Conservation (phyloP, 164 flowering plant genomes). For the Akebia trifoliata region DNA sequence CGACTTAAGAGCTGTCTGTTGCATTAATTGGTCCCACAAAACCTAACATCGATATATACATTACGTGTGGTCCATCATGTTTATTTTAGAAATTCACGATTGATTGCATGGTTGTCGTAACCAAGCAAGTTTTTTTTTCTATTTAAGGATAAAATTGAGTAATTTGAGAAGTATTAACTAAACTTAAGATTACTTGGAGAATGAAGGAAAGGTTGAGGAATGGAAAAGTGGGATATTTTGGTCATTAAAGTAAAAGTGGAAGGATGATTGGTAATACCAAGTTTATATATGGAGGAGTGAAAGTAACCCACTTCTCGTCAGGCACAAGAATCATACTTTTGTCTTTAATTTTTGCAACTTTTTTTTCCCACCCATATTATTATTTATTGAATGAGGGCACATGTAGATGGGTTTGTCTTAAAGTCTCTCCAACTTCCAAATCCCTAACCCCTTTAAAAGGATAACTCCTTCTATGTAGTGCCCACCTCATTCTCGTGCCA, state of each 20-base stretch:
- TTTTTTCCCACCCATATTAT: constrained; percentile 2
- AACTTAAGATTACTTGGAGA: too few relatives aligned
- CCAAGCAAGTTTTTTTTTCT: too few relatives aligned
- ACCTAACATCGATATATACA: too few relatives aligned
- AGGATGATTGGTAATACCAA: not conserved
- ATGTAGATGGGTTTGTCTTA: constrained; percentile 40
- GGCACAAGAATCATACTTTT: constrained; percentile 49
- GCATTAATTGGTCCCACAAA: too few relatives aligned
- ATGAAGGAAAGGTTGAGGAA: not conserved
- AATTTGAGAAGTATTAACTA: too few relatives aligned
- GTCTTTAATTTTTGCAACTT: constrained; percentile 15
- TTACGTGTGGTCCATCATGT: too few relatives aligned
- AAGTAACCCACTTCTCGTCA: constrained; percentile 34
- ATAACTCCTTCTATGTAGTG: constrained; percentile 10
- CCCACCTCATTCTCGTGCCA: constrained; percentile 17
- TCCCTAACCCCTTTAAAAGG: constrained; percentile 1
- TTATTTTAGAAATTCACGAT: too few relatives aligned
- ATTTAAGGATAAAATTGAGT: too few relatives aligned
- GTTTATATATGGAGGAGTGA: constrained; percentile 16
- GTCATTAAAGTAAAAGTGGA: constrained; percentile 7
- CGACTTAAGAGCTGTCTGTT: too few relatives aligned
- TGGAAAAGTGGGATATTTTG: not conserved
- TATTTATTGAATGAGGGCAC: constrained; percentile 33
- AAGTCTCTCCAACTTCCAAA: constrained; percentile 19
- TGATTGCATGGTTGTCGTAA: too few relatives aligned